Evolutionary conservation across 208 protist genomes (phyloP).

Genomic region (Novymonas esmeraldas): DNA sequence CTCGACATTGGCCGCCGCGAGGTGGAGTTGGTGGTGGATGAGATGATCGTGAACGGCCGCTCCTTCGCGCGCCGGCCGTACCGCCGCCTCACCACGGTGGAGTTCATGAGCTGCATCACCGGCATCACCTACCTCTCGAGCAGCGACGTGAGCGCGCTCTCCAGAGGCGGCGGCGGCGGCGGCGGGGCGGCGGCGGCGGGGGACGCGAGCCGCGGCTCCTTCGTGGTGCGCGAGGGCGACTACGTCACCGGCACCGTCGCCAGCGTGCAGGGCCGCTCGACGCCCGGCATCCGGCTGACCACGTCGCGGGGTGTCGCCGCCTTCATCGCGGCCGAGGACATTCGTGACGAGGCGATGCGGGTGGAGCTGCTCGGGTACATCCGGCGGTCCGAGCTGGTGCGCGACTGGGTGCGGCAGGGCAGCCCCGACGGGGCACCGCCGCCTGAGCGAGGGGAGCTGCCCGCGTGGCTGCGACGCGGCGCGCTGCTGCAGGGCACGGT

Average conservation of each 20-base stretch:
- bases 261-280: slow-evolving; percentile 46
- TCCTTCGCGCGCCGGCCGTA: slow-evolving; percentile 74
- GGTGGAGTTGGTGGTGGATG: slow-evolving; percentile 64
- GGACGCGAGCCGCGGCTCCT: slow-evolving; percentile 27
- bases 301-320: slow-evolving; percentile 71
- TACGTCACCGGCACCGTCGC: slow-evolving; percentile 68
- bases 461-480: slow-evolving; percentile 66
- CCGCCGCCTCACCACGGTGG: slow-evolving; percentile 62
- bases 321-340: slow-evolving; percentile 61
- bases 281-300: slow-evolving; percentile 55
- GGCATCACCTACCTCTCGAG: slow-evolving; percentile 62
- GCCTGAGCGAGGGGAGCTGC: slow-evolving; percentile 14
- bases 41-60: slow-evolving; percentile 53
- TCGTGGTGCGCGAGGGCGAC: slow-evolving; percentile 70
- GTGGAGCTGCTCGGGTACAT: slow-evolving; percentile 64
- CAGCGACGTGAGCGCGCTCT: slow-evolving; percentile 21
- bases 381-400: slow-evolving; percentile 28
- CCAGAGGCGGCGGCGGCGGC: not conserved
- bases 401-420: slow-evolving; percentile 22
- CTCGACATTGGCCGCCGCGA: slow-evolving; percentile 54
- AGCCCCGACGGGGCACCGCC: not conserved
- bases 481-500: slow-evolving; percentile 77
- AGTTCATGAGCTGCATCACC: slow-evolving; percentile 72
- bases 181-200: no score
- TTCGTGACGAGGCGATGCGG: slow-evolving; percentile 56